phyloP scores from a whole-genome alignment of 2,329 filamentous ascomycete genomes.

The Gnomoniopsis sp. region DNA sequence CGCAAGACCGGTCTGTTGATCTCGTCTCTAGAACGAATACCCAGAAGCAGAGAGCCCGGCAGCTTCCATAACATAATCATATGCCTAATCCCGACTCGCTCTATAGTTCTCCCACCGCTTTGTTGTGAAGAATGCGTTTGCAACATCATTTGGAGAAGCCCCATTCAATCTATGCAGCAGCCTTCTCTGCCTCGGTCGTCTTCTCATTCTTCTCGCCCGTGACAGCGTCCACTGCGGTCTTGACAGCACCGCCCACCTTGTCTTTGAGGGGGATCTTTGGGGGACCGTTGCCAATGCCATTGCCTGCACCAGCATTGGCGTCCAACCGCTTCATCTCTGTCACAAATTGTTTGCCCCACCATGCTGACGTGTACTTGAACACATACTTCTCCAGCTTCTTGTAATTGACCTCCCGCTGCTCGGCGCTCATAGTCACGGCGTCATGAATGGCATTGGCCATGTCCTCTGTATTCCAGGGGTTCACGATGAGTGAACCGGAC shows the following conservation, averaged over 20 bases:
- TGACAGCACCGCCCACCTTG: constrained; percentile 12
- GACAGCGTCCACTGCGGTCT: constrained; percentile 12
- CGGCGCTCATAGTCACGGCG: constrained; percentile 92
- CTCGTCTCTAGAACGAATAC: neutral
- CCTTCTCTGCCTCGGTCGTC: constrained; percentile 1
- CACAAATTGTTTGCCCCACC: constrained; percentile 95
- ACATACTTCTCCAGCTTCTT: constrained; percentile 92
- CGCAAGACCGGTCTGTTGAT: neutral
- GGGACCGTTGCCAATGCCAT: constrained; percentile 18
- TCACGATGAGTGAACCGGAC: constrained; percentile 90
- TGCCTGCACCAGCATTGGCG: constrained; percentile 22
- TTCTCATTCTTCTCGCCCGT: neutral
- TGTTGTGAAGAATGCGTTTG: neutral
- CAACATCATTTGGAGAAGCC: neutral
- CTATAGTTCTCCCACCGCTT: neutral
- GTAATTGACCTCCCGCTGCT: constrained; percentile 83
- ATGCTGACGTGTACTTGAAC: constrained; percentile 95
- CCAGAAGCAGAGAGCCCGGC: neutral
- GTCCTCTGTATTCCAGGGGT: constrained; percentile 98
- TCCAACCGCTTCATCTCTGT: constrained; percentile 66
- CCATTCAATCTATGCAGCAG: neutral
- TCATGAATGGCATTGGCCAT: constrained; percentile 90
- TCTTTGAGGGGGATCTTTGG: constrained; percentile 18
- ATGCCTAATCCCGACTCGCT: neutral
- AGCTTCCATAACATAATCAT: neutral